Evolutionary conservation across 176 grass and related monocot genomes (phyloP).

Genomic region (Phyllostachys edulis): DNA sequence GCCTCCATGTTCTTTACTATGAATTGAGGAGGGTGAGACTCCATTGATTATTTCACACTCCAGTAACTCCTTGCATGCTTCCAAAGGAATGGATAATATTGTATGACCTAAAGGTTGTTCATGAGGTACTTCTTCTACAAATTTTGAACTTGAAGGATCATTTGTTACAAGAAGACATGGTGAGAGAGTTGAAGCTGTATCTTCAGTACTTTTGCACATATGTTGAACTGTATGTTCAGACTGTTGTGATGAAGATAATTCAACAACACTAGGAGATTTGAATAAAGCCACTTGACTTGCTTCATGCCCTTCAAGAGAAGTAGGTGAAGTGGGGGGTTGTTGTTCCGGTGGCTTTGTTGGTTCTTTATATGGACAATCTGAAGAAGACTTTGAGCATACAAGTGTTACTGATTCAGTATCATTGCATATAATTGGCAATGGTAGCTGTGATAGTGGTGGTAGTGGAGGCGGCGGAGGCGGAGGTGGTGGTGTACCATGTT

Average conservation of each 20-base stretch:
- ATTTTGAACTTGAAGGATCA: slow-evolving; percentile 29
- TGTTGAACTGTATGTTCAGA: background rate
- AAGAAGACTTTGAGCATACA: slow-evolving; percentile 4
- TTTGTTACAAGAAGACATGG: background rate
- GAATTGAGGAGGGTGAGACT: background rate
- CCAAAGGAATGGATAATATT: slow-evolving; percentile 5
- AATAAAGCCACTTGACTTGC: background rate
- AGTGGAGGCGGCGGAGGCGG: background rate
- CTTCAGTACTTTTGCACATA: slow-evolving; percentile 11
- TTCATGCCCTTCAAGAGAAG: background rate
- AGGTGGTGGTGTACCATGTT: slow-evolving; percentile 14
- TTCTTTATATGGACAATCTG: slow-evolving; percentile 14
- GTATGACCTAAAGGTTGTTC: slow-evolving; percentile 5
- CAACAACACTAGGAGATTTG: background rate
- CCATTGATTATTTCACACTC: background rate
- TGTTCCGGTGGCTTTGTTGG: background rate
- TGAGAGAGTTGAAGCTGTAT: background rate
- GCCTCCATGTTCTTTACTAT: slow-evolving; percentile 26
- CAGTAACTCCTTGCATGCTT: slow-evolving; percentile 26
- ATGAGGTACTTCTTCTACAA: background rate
- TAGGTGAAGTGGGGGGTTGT: background rate
- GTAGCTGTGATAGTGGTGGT: background rate
- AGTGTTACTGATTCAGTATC: slow-evolving; percentile 17
- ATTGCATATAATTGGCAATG: background rate
- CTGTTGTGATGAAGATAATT: slow-evolving; percentile 22